A percentile compares a stretch with the other conserved stretches of the same genome.
These are phyloP conservation scores for Fusarium xyrophilum DNA, from an alignment of 2,329 filamentous ascomycete genomes.

Conservation along the genomic window DNA sequence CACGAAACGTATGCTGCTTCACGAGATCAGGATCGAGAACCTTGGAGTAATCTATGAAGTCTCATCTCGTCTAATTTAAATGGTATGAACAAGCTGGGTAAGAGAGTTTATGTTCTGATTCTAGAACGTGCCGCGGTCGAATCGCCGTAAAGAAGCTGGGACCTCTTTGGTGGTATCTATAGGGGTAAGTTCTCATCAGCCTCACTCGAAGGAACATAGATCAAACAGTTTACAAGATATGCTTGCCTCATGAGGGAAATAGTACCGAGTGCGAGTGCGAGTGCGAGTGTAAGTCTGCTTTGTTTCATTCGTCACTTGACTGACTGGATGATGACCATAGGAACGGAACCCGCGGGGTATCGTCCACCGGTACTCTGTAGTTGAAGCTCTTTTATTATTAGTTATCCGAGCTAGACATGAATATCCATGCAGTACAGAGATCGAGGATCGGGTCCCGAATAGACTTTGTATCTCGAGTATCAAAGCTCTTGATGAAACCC, in stretches of 20 bases:
- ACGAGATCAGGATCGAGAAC: neutral
- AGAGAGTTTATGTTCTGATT: constrained; percentile 9
- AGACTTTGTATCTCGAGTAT: neutral
- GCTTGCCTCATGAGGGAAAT: neutral
- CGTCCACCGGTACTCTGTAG: neutral
- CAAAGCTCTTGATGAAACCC: constrained; percentile 14
- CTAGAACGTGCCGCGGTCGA: constrained; percentile 10
- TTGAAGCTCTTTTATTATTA: neutral
- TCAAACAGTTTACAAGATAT: neutral
- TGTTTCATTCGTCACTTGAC: neutral
- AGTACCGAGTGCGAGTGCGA: neutral
- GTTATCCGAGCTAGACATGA: neutral
- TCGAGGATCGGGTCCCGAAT: neutral
- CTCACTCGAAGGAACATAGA: neutral
- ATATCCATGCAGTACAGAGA: neutral
- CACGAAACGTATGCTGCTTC: neutral
- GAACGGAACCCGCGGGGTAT: neutral
- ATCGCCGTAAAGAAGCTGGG: constrained; percentile 11
- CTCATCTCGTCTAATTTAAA: constrained; percentile 2
- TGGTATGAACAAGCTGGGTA: neutral
- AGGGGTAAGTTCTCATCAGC: neutral
- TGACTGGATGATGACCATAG: neutral
- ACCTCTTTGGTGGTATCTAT: neutral
- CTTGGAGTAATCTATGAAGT: neutral
- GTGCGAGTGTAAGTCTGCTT: constrained; percentile 2